Conservation (phyloP, 2,329 filamentous ascomycete species). For the Lecanicillium sp. region DNA sequence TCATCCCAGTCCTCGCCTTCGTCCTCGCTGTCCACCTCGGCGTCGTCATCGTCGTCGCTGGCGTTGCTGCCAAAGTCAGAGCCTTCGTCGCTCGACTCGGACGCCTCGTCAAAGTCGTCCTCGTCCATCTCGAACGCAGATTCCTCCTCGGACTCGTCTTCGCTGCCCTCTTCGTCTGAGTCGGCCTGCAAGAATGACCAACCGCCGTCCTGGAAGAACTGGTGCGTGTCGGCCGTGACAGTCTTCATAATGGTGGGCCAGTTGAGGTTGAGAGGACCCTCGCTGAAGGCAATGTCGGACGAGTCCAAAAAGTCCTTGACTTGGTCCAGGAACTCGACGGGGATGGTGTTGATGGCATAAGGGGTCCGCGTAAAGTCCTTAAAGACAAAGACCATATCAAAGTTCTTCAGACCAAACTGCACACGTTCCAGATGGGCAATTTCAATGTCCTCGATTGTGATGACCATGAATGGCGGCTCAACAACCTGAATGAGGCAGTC, state of each 20-base stretch:
- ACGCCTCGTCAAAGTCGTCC: slow-evolving; percentile 75
- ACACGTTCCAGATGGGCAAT: slow-evolving; percentile 94
- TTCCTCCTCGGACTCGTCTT: slow-evolving; percentile 79
- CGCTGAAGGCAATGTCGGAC: slow-evolving; percentile 87
- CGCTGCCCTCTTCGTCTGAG: slow-evolving; percentile 73
- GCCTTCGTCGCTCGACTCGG: slow-evolving; percentile 70
- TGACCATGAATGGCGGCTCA: slow-evolving; percentile 91
- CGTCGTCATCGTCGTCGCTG: slow-evolving; percentile 66
- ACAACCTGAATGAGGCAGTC: slow-evolving; percentile 96
- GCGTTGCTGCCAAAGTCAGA: slow-evolving; percentile 92
- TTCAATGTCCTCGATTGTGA: slow-evolving; percentile 93
- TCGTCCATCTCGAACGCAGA: slow-evolving; percentile 88
- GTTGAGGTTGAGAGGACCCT: slow-evolving; percentile 94
- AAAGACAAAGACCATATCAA: slow-evolving; percentile 96
- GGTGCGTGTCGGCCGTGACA: slow-evolving; percentile 84
- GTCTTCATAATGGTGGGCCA: slow-evolving; percentile 99
- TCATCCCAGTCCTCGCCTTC: slow-evolving; percentile 92
- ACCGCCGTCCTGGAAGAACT: slow-evolving; percentile 91
- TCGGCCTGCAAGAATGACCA: slow-evolving; percentile 90
- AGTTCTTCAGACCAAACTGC: slow-evolving; percentile 95
- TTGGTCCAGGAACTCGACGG: slow-evolving; percentile 85
- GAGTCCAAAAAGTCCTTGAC: slow-evolving; percentile 98
- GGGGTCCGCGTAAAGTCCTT: slow-evolving; percentile 92
- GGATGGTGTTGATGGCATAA: slow-evolving; percentile 95
- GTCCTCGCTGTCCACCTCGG: slow-evolving; percentile 59